Base-by-base conservation (phyloP, 2,329 filamentous ascomycete species). In the Eurotiales sp. region DNA sequence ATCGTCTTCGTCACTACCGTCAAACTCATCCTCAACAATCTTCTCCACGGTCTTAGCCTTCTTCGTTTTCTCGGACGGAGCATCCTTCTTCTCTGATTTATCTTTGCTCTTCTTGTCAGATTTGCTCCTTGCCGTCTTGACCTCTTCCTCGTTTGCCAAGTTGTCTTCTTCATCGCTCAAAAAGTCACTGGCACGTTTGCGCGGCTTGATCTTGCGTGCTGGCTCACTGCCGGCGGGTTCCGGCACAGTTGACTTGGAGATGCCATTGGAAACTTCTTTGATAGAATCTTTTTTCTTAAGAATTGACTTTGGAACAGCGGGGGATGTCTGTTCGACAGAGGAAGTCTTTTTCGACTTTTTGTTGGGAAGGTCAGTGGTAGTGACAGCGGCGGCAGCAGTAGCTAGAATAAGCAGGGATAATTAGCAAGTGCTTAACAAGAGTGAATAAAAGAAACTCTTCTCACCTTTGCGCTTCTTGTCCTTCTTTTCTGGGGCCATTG, bases 321-420 rank as follows among this genome's bases (percentile, higher is more conserved):
- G 59, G 37, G 63, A 46, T 36, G 57, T 32, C 45, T 69, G 59
- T 42, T 59, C 50, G 47, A 60, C 58, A 46, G 67, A 64, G 56
- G 30, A 21, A 29, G 64, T 67, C 58, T 74, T 74, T 64, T 86
- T 86, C 22, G 83, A 82, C 63, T 86, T 87, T 52, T 77, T 77
- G 10, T 79, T 77, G 36, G 80, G 79, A 21, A 70, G 59, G 46
- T 79, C 77, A 54, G 64, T 67, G 49, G 63, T 68, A 43, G 65
- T 61, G 39, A 66, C 64, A 46, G 67, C 62, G 27, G 71, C 68
- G 59, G 69, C 68, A 67, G 60, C 55, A 47, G 57, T 56, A 52
- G 56, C 55, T 58, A 22, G 25, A 32, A 50, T 14, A n/a, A 55
- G 32, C 22, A 44, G 36, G 43, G 46, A 59, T 42, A 59, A 37